A percentile compares a stretch with the other conserved stretches of the same genome.
These are phyloP conservation scores for Creolimax fragrantissima DNA, from an alignment of 78 protist genomes.

Conservation along the genomic window DNA sequence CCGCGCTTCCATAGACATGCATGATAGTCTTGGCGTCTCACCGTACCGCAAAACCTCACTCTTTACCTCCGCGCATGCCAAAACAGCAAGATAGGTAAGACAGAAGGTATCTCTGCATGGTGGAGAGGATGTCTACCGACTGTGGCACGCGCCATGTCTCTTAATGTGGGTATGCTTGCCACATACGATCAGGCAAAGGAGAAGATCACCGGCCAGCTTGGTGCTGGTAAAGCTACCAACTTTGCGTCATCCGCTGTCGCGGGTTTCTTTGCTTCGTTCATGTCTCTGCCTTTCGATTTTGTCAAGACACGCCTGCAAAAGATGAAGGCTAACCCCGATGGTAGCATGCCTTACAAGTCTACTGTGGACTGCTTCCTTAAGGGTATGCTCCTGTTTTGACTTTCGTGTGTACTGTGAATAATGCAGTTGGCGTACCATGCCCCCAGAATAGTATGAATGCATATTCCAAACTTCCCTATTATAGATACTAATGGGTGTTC, in stretches of 20 bases:
- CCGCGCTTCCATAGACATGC: too few species aligned
- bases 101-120: constrained; percentile 47
- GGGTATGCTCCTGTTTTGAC: neutral
- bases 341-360: neutral
- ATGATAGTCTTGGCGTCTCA: too few species aligned
- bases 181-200: constrained; percentile 13
- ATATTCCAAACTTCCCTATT: too few species aligned
- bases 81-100: constrained; percentile 11
- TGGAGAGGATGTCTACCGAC: constrained; percentile 17
- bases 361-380: neutral
- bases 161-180: constrained; percentile 17
- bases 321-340: neutral
- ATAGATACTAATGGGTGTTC: too few species aligned
- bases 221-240: neutral
- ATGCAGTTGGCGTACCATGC: too few species aligned
- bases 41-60: too few species aligned
- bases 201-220: neutral
- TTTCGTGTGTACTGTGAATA: neutral
- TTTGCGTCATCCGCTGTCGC: constrained; percentile 16
- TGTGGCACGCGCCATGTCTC: constrained; percentile 20
- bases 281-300: constrained; percentile 15
- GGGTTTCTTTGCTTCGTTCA: constrained; percentile 15
- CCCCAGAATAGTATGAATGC: too few species aligned
- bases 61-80: too few species aligned
- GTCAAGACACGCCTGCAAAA: constrained; percentile 29